Evolutionary conservation across 495 filamentous ascomycete genomes (phyloP), one percentile per base, ranked within the genome.

Genomic region (Neurospora sp.): DNA sequence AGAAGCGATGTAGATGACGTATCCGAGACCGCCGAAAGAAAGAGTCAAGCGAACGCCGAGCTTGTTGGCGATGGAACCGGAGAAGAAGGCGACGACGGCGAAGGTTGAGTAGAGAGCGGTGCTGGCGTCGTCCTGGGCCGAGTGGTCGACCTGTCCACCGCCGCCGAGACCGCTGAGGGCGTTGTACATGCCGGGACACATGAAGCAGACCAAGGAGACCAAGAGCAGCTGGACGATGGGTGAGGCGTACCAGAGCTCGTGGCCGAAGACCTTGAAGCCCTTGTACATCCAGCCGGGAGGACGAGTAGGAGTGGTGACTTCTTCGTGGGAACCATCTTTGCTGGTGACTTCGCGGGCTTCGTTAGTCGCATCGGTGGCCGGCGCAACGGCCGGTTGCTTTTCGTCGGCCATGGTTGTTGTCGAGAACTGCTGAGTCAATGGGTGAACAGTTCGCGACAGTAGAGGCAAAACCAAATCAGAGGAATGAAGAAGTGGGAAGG

Each of bases 181-280:
- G 80, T 95, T 97, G 86, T 89, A 95, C 85, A 91, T 92, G 79
- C 93, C 93, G 6, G 93, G 93, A 78, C 93, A 96, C 73, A 97
- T 84, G 86, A 97, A 97, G 82, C 93, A 97, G 71, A 96, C 93
- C 75, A 94, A 87, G 23, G 93, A 89, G 59, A 94, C 91, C 82
- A 96, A 84, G 39, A 92, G 73, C 48, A 95, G 84, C 81, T 95
- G 92, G 42, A 88, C 81, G 76, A 90, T 88, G 5, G 93, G 93
- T 37, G 91, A 93, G 70, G 92, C 92, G 83, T 90, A 94, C 86
- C 89, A 94, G 6, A 91, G 72, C 75, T 86, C 87, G 78, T 78
- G 86, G 20, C 79, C 79, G 59, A 86, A 87, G 70, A 92, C 70
- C 69, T 82, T 87, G 69, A 90, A 72, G 46, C 87, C 87, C 78